A percentile compares a stretch with the other conserved stretches of the same genome.
These are phyloP conservation scores for Iris pallida DNA, from an alignment of 116 monocot species.

Conservation along the genomic window DNA sequence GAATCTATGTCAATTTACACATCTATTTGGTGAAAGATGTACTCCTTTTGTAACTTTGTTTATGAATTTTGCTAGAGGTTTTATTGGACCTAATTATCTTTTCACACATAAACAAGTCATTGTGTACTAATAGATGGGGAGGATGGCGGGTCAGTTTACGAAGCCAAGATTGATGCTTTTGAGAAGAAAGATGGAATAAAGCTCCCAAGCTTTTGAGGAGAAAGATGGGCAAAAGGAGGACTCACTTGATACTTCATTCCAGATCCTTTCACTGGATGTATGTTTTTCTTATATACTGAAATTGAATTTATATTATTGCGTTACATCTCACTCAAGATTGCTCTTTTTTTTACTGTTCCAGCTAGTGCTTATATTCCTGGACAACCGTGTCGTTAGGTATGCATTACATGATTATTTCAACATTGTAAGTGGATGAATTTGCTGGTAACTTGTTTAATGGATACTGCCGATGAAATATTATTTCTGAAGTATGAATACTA, in stretches of 20 bases:
- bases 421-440: neutral
- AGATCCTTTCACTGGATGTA: constrained; percentile 94
- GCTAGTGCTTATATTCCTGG: constrained; percentile 96
- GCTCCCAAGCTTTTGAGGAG: constrained; percentile 52
- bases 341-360: constrained; percentile 18
- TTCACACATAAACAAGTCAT: too few relatives aligned
- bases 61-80: too few relatives aligned
- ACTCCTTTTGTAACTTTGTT: too few relatives aligned
- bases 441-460: neutral
- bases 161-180: constrained; percentile 39
- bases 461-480: neutral
- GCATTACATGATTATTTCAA: constrained; percentile 2
- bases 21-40: too few relatives aligned
- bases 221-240: constrained; percentile 64
- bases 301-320: neutral
- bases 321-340: neutral
- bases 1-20: too few relatives aligned
- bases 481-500: neutral
- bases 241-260: constrained; percentile 68
- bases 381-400: constrained; percentile 51
- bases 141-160: constrained; percentile 55
- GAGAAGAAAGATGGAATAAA: constrained; percentile 46
- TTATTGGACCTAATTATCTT: too few relatives aligned
- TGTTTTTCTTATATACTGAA: constrained; percentile 14
- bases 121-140: constrained; percentile 28